Evolutionary conservation across 352 stramenopile species (phyloP).

Genomic region (Globisporangium rhizosaccharum): DNA sequence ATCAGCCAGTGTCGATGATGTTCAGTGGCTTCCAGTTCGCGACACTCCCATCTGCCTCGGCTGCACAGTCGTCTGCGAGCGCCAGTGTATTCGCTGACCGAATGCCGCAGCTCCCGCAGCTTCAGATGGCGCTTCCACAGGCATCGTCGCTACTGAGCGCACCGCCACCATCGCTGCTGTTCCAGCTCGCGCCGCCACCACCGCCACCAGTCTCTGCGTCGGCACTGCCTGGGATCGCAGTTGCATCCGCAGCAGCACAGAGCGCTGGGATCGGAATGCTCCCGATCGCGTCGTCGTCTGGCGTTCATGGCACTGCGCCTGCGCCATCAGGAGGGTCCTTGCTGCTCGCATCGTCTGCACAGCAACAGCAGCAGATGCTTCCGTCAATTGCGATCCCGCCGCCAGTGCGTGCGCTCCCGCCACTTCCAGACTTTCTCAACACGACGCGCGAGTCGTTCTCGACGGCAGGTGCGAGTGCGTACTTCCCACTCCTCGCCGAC

Average conservation of each 20-base stretch:
- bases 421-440: conserved; percentile 60
- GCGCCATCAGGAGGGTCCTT: not conserved
- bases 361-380: conserved; percentile 20
- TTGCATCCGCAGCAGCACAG: conserved; percentile 17
- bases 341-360: not conserved
- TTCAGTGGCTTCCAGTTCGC: conserved; percentile 29
- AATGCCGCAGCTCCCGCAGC: conserved; percentile 39
- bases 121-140: conserved; percentile 46
- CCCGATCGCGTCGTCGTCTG: conserved; percentile 15
- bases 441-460: conserved; percentile 46
- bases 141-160: conserved; percentile 36
- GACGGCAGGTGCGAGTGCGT: conserved; percentile 24
- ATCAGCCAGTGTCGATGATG: not conserved
- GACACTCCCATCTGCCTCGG: conserved; percentile 18
- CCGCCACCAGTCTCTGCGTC: conserved; percentile 8
- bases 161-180: conserved; percentile 28
- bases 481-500: conserved; percentile 50
- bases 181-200: conserved; percentile 6
- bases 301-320: not conserved
- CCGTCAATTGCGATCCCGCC: conserved; percentile 52
- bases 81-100: conserved; percentile 19
- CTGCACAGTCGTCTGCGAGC: conserved; percentile 8
- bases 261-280: conserved; percentile 18
- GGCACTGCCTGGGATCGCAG: conserved; percentile 13
- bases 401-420: conserved; percentile 34